phyloP scores from a whole-genome alignment of 1,284 basidiomycete genomes.

The Macrocybe sp. region DNA sequence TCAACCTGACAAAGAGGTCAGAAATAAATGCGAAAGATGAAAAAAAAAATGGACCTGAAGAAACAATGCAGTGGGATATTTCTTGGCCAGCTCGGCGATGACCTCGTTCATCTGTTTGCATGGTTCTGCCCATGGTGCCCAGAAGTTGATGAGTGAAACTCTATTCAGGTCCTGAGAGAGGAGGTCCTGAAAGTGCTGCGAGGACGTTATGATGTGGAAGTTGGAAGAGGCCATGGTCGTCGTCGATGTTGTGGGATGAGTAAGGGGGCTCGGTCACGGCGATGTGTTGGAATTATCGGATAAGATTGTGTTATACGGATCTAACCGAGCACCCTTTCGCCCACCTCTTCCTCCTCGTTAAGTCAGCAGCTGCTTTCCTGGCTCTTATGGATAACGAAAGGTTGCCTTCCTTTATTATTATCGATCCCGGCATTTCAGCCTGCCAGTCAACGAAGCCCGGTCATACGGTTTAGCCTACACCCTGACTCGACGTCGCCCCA shows the following conservation, averaged over 20 bases:
- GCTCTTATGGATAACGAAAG: background rate
- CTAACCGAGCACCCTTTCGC: constrained; percentile 13
- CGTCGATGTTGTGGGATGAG: constrained; percentile 12
- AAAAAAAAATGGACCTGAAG: constrained; percentile 52
- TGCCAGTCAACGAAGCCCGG: too few relatives aligned
- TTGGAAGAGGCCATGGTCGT: constrained; percentile 29
- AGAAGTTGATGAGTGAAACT: constrained; percentile 87
- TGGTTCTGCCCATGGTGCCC: constrained; percentile 90
- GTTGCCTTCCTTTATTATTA: background rate
- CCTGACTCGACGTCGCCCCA: too few relatives aligned
- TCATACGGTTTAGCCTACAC: too few relatives aligned
- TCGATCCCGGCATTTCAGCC: too few relatives aligned
- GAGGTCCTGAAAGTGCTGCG: constrained; percentile 70
- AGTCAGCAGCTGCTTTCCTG: background rate
- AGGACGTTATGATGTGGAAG: constrained; percentile 51
- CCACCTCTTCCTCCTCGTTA: background rate
- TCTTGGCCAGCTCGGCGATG: constrained; percentile 64
- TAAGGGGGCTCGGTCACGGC: constrained; percentile 7
- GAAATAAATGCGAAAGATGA: background rate
- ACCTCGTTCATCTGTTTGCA: constrained; percentile 85
- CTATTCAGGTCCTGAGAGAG: constrained; percentile 74
- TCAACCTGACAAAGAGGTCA: constrained; percentile 60
- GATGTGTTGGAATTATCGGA: constrained; percentile 19
- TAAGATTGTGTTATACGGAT: constrained; percentile 29
- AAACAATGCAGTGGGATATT: constrained; percentile 67